Evolutionary conservation across 192 early-diverging fungal species (phyloP).

Genomic region (Podila epigama): DNA sequence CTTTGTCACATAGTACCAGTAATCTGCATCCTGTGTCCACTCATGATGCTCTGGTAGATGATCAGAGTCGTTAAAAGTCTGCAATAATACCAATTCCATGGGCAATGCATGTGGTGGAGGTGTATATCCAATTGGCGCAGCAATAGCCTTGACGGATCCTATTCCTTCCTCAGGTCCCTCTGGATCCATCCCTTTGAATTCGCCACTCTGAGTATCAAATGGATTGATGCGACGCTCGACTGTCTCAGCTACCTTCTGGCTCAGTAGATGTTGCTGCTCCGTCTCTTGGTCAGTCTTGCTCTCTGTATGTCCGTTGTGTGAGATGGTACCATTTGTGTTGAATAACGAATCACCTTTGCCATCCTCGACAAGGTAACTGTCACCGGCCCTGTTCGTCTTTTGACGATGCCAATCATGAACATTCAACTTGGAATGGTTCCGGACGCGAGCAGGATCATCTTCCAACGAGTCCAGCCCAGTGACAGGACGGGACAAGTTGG

Average conservation of each 20-base stretch:
- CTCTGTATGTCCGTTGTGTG: too few relatives aligned
- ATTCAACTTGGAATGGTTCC: background rate
- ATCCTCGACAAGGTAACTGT: too few relatives aligned
- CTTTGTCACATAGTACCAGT: conserved; percentile 49
- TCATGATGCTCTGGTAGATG: conserved; percentile 46
- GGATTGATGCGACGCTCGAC: conserved; percentile 22
- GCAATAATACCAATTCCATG: conserved; percentile 43
- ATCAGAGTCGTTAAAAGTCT: conserved; percentile 47
- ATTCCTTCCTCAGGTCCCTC: background rate
- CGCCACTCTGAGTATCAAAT: conserved; percentile 28
- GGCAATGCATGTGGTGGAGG: conserved; percentile 43
- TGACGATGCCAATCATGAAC: background rate
- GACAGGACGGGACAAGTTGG: conserved; percentile 20
- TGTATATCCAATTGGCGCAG: conserved; percentile 11
- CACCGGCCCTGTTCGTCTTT: background rate
- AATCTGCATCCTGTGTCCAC: conserved; percentile 43
- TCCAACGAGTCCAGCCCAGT: conserved; percentile 33
- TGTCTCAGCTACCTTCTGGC: background rate
- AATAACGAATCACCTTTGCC: too few relatives aligned
- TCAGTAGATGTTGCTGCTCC: background rate
- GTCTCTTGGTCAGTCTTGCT: background rate
- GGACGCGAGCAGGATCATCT: conserved; percentile 23
- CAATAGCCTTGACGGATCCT: background rate
- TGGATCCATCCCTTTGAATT: conserved; percentile 17
- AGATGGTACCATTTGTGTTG: too few relatives aligned